A percentile compares a stretch with the other conserved stretches of the same genome.
Conservation (phyloP, 106 monocot genomes). For the Allium sativum region DNA sequence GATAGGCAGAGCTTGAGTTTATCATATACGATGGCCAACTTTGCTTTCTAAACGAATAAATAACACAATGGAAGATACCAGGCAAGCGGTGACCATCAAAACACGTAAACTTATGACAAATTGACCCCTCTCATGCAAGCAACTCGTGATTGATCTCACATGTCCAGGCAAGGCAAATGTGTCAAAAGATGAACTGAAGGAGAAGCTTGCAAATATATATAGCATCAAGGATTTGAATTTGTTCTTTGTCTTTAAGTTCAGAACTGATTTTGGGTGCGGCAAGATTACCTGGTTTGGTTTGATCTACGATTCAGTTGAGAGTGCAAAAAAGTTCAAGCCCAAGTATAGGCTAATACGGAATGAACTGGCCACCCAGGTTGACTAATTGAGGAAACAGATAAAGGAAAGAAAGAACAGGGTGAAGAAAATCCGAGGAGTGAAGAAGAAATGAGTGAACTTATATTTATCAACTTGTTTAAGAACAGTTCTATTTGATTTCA, state of each 20-base stretch:
- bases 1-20: too few relatives aligned
- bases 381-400: constrained; percentile 59
- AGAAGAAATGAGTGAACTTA: too few relatives aligned
- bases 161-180: too few relatives aligned
- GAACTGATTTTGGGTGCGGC: background rate
- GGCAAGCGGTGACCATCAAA: too few relatives aligned
- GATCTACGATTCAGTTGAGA: constrained; percentile 1
- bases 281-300: background rate
- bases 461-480: too few relatives aligned
- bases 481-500: too few relatives aligned
- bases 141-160: too few relatives aligned
- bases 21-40: too few relatives aligned
- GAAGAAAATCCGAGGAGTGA: constrained; percentile 50
- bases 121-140: too few relatives aligned
- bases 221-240: background rate
- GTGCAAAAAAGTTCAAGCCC: background rate
- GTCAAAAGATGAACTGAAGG: background rate
- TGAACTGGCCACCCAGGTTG: constrained; percentile 45
- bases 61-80: too few relatives aligned
- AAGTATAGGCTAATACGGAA: constrained; percentile 22
- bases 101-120: too few relatives aligned
- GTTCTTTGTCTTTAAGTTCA: background rate
- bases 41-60: too few relatives aligned
- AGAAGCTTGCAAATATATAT: background rate
- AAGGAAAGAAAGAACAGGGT: constrained; percentile 60